A percentile compares a stretch with the other conserved stretches of the same genome.
These are phyloP conservation scores for Zoysia matrella DNA, from an alignment of 202 grass and related monocot genomes.

Conservation along the genomic window DNA sequence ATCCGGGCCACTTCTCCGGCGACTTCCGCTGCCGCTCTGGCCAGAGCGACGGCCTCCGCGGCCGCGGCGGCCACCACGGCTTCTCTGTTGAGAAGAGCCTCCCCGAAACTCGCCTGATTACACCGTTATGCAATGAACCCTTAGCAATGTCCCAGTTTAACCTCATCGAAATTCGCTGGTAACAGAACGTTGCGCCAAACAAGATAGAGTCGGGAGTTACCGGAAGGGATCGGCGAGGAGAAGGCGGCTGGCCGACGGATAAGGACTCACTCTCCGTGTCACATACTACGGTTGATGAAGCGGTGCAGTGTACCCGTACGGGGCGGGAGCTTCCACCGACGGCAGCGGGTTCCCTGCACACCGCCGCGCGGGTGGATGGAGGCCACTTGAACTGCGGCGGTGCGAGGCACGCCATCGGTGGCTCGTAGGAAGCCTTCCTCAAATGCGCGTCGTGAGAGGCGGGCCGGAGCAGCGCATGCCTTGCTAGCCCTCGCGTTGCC, in stretches of 20 bases:
- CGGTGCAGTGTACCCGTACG: conserved; percentile 30
- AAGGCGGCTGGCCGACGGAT: conserved; percentile 23
- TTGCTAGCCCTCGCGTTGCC: background rate
- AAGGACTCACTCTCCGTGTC: conserved; percentile 47
- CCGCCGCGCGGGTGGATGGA: conserved; percentile 42
- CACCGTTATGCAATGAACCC: background rate
- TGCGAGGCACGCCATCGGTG: conserved; percentile 55
- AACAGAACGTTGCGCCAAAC: background rate
- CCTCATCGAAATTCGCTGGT: background rate
- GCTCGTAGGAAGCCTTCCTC: background rate
- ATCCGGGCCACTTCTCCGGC: conserved; percentile 77
- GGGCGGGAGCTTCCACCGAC: conserved; percentile 3
- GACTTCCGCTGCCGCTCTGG: conserved; percentile 74
- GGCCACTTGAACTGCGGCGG: background rate
- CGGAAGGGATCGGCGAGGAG: conserved; percentile 19
- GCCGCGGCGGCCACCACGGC: conserved; percentile 74
- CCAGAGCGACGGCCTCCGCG: conserved; percentile 80
- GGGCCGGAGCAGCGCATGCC: background rate
- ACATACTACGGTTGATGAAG: conserved; percentile 32
- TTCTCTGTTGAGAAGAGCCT: conserved; percentile 70
- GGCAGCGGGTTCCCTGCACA: conserved; percentile 30
- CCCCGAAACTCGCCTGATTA: conserved; percentile 56
- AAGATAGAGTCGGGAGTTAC: conserved; percentile 26
- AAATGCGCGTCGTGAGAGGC: conserved; percentile 24
- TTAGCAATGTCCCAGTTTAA: background rate